Evolutionary conservation across 2,329 filamentous ascomycete species (phyloP).

Genomic region (Fusarium subtropicale): DNA sequence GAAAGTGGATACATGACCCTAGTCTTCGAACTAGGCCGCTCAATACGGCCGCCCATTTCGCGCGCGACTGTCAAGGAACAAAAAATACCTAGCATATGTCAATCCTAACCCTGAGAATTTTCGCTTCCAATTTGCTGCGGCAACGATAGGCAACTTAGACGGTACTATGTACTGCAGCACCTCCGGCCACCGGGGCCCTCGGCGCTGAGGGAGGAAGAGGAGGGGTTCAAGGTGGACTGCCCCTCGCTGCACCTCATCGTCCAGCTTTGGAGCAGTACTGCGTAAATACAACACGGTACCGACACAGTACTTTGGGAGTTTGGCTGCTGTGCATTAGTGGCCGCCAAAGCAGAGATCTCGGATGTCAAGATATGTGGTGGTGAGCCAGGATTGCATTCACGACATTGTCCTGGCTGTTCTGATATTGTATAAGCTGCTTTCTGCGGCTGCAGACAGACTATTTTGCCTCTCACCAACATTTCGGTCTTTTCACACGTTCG

Average conservation of each 20-base stretch:
- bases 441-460: constrained; percentile 23
- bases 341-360: constrained; percentile 51
- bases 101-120: constrained; percentile 40
- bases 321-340: constrained; percentile 52
- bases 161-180: constrained; percentile 34
- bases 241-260: constrained; percentile 36
- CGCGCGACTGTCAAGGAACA: constrained; percentile 41
- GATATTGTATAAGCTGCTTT: constrained; percentile 19
- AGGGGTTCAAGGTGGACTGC: constrained; percentile 39
- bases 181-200: constrained; percentile 36
- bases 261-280: constrained; percentile 29
- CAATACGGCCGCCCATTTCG: constrained; percentile 43
- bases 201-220: constrained; percentile 22
- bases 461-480: constrained; percentile 39
- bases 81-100: constrained; percentile 30
- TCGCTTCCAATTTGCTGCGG: constrained; percentile 40
- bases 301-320: constrained; percentile 32
- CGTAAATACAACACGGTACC: constrained; percentile 39
- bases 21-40: constrained; percentile 38
- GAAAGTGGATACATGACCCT: too few relatives aligned
- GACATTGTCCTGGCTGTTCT: constrained; percentile 13
- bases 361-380: constrained; percentile 46
- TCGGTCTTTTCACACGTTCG: constrained; percentile 32
- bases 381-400: constrained; percentile 46
- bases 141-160: constrained; percentile 33